Evolutionary conservation across 352 stramenopile genomes (phyloP), one percentile per base, ranked within the genome.

Genomic region (Blastocystis sp.): DNA sequence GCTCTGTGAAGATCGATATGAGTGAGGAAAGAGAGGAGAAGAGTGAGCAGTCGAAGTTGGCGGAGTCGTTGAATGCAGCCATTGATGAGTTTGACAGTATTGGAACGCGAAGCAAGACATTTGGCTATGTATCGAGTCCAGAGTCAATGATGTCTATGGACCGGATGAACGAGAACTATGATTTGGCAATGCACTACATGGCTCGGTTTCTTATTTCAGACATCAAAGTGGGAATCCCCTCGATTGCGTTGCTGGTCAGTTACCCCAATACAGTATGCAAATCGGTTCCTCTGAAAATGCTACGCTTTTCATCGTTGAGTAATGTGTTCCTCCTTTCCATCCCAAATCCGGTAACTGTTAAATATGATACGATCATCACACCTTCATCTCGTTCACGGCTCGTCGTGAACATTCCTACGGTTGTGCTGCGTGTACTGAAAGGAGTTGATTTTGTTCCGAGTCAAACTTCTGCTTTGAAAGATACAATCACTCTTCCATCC

Each of bases 131-230:
- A 0, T 47, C 43, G 7, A 85, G 47, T 37, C 45, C 30, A 20
- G 73, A 85, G n/a, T 43, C 45, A 16, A n/a, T 85, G 20, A 34
- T 16, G 26, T 85, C 73, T 0, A 45, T 24, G 16, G 73, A 85
- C 7, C 47, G 53, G 11, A 85, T 85, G 73, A 85, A 85, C 41
- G 73, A 85, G 24, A 85, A 85, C 30, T 85, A 85, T 43, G 54
- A 66, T 6, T 53, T 53, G 26, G 73, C 47, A 18, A 55, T 68
- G 16, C 73, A 85, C 26, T 69, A 68, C 50, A 85, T 64, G 26
- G 34, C 53, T 43, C 73, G 73, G 1, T 85, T 66, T 43, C 11
- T 85, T 2, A 43, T 85, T 3, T 47, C 43, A 1, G 73, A 85
- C 56, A 66, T 66, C 50, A 64, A 65, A 13, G 50, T 85, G 3